Percentiles rank a stretch among this genome's conserved stretches.
These are phyloP conservation scores for Inga leiocalycina DNA, from an alignment of 306 rosid species.

Conservation along the genomic window DNA sequence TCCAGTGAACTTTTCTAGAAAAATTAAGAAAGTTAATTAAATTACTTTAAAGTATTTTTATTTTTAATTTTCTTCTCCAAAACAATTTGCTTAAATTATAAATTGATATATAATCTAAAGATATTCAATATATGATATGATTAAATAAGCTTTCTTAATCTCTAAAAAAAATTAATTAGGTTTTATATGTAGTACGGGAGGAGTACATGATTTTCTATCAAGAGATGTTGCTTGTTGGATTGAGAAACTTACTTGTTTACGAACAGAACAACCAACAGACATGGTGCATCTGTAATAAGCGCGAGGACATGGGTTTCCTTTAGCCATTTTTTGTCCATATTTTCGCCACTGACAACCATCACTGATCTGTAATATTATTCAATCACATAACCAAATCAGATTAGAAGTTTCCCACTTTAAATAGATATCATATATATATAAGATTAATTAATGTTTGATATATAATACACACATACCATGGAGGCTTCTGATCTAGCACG, in stretches of 20 bases:
- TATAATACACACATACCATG: slow-evolving; percentile 47
- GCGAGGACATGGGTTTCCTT: slow-evolving; percentile 97
- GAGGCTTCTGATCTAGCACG: slow-evolving; percentile 97
- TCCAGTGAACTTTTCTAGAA: too few species aligned
- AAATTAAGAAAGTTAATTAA: too few species aligned
- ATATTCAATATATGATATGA: too few species aligned
- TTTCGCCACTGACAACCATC: slow-evolving; percentile 99
- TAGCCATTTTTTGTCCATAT: slow-evolving; percentile 96
- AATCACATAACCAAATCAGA: not conserved
- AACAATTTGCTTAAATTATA: too few species aligned
- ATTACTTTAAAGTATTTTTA: too few species aligned
- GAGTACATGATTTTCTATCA: not conserved
- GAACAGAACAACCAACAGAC: slow-evolving; percentile 97
- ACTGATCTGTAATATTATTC: slow-evolving; percentile 54
- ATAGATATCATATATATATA: not conserved
- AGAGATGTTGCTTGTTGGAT: not conserved
- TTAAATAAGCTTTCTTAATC: too few species aligned
- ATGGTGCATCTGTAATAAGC: slow-evolving; percentile 94
- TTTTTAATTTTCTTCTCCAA: too few species aligned
- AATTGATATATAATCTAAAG: too few species aligned
- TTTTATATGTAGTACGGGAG: too few species aligned
- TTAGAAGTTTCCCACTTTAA: not conserved
- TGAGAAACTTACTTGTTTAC: slow-evolving; percentile 77
- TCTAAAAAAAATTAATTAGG: too few species aligned
- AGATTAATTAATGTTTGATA: too few species aligned